Conservation (phyloP, 2,329 filamentous ascomycete genomes). For the Septoria linicola region DNA sequence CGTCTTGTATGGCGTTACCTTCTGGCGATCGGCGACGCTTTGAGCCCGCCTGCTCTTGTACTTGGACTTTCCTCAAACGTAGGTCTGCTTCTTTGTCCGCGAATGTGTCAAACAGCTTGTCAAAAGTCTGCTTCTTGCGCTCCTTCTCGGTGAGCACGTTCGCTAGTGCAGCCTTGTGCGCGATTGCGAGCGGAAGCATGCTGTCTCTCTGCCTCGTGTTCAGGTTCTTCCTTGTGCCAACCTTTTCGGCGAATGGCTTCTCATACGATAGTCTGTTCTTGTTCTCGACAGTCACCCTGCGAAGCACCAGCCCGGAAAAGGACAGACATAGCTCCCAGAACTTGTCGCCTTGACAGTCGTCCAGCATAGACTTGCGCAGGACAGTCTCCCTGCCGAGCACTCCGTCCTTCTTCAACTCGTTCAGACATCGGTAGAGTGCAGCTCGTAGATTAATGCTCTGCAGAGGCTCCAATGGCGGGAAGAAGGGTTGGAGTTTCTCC, state of each 20-base stretch:
- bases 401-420: slow-evolving; percentile 84
- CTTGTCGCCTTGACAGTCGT: slow-evolving; percentile 90
- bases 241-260: slow-evolving; percentile 50
- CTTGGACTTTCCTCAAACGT: slow-evolving; percentile 48
- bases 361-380: slow-evolving; percentile 89
- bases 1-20: slow-evolving; percentile 50
- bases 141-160: slow-evolving; percentile 60
- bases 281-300: slow-evolving; percentile 55
- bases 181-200: slow-evolving; percentile 67
- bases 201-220: slow-evolving; percentile 38
- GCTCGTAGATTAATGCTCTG: slow-evolving; percentile 89
- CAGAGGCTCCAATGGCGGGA: slow-evolving; percentile 83
- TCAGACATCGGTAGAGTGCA: slow-evolving; percentile 75
- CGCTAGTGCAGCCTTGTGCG: slow-evolving; percentile 68
- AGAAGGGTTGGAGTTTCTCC: slow-evolving; percentile 84
- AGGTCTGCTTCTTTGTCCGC: slow-evolving; percentile 49
- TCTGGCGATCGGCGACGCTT: slow-evolving; percentile 30
- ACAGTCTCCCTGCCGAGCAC: slow-evolving; percentile 75
- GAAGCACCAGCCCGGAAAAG: slow-evolving; percentile 81
- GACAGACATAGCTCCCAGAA: slow-evolving; percentile 81
- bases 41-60: slow-evolving; percentile 20
- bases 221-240: slow-evolving; percentile 46
- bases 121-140: slow-evolving; percentile 58
- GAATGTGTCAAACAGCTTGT: slow-evolving; percentile 60
- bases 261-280: slow-evolving; percentile 42